Percentiles rank a stretch among this genome's conserved stretches.
These are phyloP conservation scores for Diaporthe batatas DNA, from an alignment of 2,329 filamentous ascomycete species.

Conservation along the genomic window DNA sequence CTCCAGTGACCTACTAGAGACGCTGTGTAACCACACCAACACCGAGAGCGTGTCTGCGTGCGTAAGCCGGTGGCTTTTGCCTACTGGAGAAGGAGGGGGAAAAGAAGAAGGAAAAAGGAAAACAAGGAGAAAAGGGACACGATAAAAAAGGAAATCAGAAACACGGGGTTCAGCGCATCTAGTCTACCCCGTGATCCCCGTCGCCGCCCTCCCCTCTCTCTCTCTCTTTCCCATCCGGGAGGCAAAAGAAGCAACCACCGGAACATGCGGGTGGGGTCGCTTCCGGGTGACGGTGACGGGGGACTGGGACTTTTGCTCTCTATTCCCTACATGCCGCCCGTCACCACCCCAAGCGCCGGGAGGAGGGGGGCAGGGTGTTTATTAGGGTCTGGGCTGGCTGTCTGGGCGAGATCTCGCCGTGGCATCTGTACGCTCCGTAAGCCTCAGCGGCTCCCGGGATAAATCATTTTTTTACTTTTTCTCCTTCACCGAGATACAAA, in stretches of 20 bases:
- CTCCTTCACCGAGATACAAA: background rate
- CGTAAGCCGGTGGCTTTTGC: slow-evolving; percentile 33
- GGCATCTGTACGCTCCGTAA: slow-evolving; percentile 6
- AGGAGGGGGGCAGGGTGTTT: background rate
- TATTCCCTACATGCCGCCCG: background rate
- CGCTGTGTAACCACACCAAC: slow-evolving; percentile 38
- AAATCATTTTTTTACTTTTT: slow-evolving; percentile 16
- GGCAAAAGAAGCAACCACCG: slow-evolving; percentile 16
- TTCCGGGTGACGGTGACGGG: background rate
- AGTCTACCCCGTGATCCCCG: background rate
- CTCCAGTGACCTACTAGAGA: slow-evolving; percentile 42
- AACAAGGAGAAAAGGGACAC: background rate
- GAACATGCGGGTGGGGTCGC: slow-evolving; percentile 13
- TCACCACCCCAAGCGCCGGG: background rate
- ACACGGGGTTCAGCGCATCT: background rate
- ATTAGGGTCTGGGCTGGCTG: too few species aligned
- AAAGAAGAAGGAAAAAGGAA: too few species aligned
- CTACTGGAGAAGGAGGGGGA: background rate
- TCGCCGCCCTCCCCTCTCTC: background rate
- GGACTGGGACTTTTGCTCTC: background rate
- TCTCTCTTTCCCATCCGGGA: background rate
- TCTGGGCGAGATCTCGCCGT: slow-evolving; percentile 10
- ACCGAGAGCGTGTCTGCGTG: slow-evolving; percentile 4
- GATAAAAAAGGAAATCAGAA: background rate
- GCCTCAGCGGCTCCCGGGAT: background rate